Base-by-base conservation (phyloP, 306 rosid species). In the Pueraria montana region DNA sequence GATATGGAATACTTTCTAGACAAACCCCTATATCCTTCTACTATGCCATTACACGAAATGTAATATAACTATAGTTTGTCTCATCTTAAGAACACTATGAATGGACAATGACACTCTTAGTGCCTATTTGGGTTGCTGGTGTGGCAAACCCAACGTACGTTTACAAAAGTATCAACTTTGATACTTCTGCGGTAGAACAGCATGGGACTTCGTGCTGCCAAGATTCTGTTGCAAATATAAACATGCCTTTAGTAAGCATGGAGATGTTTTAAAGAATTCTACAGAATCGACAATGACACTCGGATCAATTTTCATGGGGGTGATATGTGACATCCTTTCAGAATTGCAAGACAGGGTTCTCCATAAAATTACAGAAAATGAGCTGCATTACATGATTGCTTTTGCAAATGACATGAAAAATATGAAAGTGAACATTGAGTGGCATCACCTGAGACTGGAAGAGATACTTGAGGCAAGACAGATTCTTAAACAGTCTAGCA, bases 241-340 rank as follows among this genome's bases (percentile, higher is more conserved):
- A 43, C 23, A 24, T 79, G 11, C 11, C n/a, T n/a, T 66, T 1
- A 1, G 0, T 1, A 64, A 55, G 7, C 11, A 79, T 66, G 81
- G 83, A 49, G 83, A 83, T 27, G 53, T 83, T 38, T 46, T 8
- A 12, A 12, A 45, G 59, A 38, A 83, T 18, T 83, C 79, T 21
- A 7, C 8, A 0, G 2, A 20, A 8, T 4, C 20, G 3, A 24
- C 66, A 3, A 80, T 32, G 84, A 84, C 24, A 6, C 11, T 2
- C 5, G 48, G 77, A 21, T 43, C 81, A 6, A 0, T 4, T 27
- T 5, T 65, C 11, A 42, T 84, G 72, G 81, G 55, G 65, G 21
- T 34, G 4, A 74, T 74, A 3, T 65, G 84, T 43, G 84, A 53
- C 8, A 32, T 53, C 2, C 16, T 84, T 50, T 45, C 24, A 43